Conservation (phyloP, 371 early-diverging fungal genomes). For the Sporodiniella umbellata region DNA sequence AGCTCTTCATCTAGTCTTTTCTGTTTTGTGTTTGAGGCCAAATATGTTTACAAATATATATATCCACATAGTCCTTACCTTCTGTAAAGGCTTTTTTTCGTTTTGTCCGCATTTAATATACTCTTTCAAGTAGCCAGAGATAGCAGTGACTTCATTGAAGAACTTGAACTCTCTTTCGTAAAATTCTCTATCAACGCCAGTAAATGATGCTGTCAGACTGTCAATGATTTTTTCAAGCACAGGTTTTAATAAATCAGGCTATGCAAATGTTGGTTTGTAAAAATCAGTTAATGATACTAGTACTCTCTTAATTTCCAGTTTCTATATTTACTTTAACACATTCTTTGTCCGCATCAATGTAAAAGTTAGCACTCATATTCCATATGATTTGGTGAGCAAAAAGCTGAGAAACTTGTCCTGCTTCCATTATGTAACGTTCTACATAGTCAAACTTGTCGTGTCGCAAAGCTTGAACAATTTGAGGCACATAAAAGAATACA, state of each 20-base stretch:
- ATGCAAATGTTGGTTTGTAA: too few species aligned
- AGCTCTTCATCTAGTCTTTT: constrained; percentile 93
- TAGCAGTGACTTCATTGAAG: constrained; percentile 92
- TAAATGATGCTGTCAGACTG: constrained; percentile 73
- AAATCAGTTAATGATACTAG: too few species aligned
- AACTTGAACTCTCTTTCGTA: constrained; percentile 95
- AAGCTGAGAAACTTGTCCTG: constrained; percentile 88
- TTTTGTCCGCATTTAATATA: constrained; percentile 89
- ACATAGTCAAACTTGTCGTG: constrained; percentile 86
- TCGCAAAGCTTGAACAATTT: constrained; percentile 97
- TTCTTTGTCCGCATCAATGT: constrained; percentile 85
- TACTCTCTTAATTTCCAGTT: not conserved
- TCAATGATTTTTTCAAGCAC: constrained; percentile 82
- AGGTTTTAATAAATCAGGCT: constrained; percentile 81
- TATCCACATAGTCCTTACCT: too few species aligned
- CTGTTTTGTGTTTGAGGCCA: constrained; percentile 8
- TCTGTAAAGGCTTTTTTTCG: constrained; percentile 88
- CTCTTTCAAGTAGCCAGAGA: constrained; percentile 96
- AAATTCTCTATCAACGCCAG: constrained; percentile 84
- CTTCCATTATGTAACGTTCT: constrained; percentile 88
- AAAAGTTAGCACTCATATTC: constrained; percentile 98
- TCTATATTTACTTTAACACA: constrained; percentile 42
- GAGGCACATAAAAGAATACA: constrained; percentile 99
- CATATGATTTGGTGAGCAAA: constrained; percentile 99
- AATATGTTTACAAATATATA: not conserved